phyloP scores from a whole-genome alignment of 495 filamentous ascomycete genomes.

The Penicillium bovifimosum region DNA sequence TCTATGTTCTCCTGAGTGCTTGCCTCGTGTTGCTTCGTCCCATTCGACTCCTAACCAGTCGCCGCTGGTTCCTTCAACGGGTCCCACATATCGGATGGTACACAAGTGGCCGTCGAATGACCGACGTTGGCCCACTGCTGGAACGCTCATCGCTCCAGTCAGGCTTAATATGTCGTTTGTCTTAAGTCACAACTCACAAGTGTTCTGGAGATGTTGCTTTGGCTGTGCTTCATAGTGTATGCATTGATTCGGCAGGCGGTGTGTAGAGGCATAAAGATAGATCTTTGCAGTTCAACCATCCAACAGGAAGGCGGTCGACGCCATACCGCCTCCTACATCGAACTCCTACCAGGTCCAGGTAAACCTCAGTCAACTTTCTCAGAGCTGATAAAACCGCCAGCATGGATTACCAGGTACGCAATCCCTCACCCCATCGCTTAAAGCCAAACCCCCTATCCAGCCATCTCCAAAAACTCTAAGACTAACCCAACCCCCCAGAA shows the following conservation, averaged over 20 bases:
- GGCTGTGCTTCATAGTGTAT: background rate
- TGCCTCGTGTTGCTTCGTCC: slow-evolving; percentile 81
- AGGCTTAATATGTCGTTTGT: background rate
- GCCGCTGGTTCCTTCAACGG: slow-evolving; percentile 67
- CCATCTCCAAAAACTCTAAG: background rate
- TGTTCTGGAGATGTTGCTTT: background rate
- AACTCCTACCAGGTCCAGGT: slow-evolving; percentile 16
- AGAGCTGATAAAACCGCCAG: slow-evolving; percentile 8
- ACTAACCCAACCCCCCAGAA: slow-evolving; percentile 54
- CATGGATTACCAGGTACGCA: slow-evolving; percentile 59
- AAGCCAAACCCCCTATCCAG: background rate
- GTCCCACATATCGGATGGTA: slow-evolving; percentile 79
- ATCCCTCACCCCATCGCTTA: background rate
- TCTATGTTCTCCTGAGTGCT: slow-evolving; percentile 79
- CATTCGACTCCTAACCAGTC: slow-evolving; percentile 95
- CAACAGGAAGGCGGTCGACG: background rate
- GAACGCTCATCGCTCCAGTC: slow-evolving; percentile 5
- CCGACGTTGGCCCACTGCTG: slow-evolving; percentile 51
- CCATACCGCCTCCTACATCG: slow-evolving; percentile 3
- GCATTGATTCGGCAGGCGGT: background rate
- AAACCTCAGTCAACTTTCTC: slow-evolving; percentile 14
- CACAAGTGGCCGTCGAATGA: slow-evolving; percentile 70
- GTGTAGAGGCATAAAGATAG: background rate
- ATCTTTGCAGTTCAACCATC: no score
- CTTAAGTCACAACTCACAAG: no score